Base-by-base conservation (phyloP, 1,139 yeast genomes). In the Scheffersomyces segobiensis region DNA sequence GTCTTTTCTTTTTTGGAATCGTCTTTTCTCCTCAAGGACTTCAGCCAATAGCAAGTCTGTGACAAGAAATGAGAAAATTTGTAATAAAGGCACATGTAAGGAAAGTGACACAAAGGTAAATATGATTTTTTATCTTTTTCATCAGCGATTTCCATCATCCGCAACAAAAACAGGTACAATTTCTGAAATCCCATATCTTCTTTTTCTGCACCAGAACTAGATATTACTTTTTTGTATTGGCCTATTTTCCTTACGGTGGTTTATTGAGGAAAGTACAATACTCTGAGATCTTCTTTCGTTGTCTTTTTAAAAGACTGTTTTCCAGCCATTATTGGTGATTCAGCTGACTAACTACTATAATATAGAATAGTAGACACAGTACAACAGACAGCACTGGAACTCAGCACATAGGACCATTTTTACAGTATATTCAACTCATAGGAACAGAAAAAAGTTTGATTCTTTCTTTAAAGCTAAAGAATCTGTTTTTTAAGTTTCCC, bases 111-210 rank as follows among this genome's bases (percentile, higher is more conserved):
- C 59, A 60, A 57, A 57, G 42, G 5, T 7, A 17, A 57, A 57
- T 53, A 52, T 55, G 50, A 24, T 49, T 55, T n/a, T 63, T 68
- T 68, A 67, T 68, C 71, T 67, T 59, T 66, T 68, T 56, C 68
- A 67, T 68, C 72, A 67, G 63, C 61, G 59, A 46, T 52, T 54
- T 57, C 56, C 56, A 32, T 32, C 42, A 32, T 10, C 42, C 42
- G 42, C 42, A 12, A 32, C 42, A 32, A 32, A 32, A 32, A 10
- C 42, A 32, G 42, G 42, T 10, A 10, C 14, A 5, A 12, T 32
- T 32, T 32, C 42, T 10, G 17, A 5, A 14, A 12, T 7, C 42
- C 8, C 17, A 32, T 14, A 10, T 14, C 17, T 14, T 32, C 42
- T 32, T 14, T 32, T 32, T 32, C 17, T 32, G 42, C 42, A 32